Base-by-base conservation (phyloP, 2,329 filamentous ascomycete species). In the Aspergillus tamarii region DNA sequence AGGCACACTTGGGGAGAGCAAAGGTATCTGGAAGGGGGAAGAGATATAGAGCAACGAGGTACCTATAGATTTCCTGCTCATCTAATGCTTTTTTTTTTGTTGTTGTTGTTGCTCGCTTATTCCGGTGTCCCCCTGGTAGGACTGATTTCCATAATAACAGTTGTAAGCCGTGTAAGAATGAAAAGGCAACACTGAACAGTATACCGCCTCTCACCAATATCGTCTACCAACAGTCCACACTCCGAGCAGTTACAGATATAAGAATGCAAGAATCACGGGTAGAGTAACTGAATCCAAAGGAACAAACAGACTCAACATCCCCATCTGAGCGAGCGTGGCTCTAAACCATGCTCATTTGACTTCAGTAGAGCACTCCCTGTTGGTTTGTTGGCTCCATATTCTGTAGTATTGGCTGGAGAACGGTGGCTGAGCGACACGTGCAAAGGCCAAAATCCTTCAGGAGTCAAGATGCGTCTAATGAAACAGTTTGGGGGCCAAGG, bases 401-500 rank as follows among this genome's bases (percentile, higher is more conserved):
- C 41, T 34, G 28, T n/a, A n/a, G 41, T 59, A 36, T 46, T 59
- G 53, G 53, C 11, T 45, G 43, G n/a, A 32, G 16, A 36, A 26
- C 21, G 11, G 43, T 50, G 43, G 57, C 43, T 46, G 43, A 26
- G 57, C 19, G 43, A 46, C 43, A 59, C 43, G 57, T 46, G 43
- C 21, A 46, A 46, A 26, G 43, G n/a, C 23, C 46, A 28, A 43
- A 50, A 59, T 59, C 57, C 57, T 59, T 50, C 57, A 50, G 57
- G 43, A 46, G 21, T 21, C 21, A 6, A 11, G 21, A 26, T 46
- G 43, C 43, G 43, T 55, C 21, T 43, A 43, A 43, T 21, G n/a
- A 46, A 23, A 23, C 10, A 23, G 9, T 5, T 46, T 46, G 43
- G 43, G 43, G 43, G 41, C 41, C 19, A 43, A 9, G 43, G 43